Percentiles rank a stretch among this genome's conserved stretches.
These are phyloP conservation scores for Saussurea involucrata DNA, from an alignment of 129 eudicot species.

Conservation along the genomic window DNA sequence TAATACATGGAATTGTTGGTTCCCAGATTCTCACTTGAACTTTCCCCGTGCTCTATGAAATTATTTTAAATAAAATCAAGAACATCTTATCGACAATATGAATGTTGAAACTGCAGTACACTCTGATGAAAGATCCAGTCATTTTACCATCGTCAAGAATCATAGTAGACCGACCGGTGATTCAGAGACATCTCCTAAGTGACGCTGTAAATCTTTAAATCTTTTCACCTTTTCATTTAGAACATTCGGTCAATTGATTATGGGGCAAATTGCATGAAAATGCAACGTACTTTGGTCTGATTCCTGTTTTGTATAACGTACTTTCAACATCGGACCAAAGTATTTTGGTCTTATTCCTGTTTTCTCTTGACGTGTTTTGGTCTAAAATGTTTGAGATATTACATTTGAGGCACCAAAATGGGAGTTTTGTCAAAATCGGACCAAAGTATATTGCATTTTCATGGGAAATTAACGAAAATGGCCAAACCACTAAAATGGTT, in stretches of 20 bases:
- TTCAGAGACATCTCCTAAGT: slow-evolving; percentile 94
- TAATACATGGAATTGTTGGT: background rate
- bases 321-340: background rate
- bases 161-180: slow-evolving; percentile 83
- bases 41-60: background rate
- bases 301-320: background rate
- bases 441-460: too few relatives aligned
- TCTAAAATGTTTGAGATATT: too few relatives aligned
- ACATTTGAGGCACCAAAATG: too few relatives aligned
- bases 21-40: too few relatives aligned
- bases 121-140: slow-evolving; percentile 92
- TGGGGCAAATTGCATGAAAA: background rate
- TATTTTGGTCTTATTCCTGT: background rate
- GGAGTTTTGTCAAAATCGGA: too few relatives aligned
- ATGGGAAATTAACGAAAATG: too few relatives aligned
- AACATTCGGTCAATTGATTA: background rate
- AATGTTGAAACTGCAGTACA: slow-evolving; percentile 57
- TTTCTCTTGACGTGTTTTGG: background rate
- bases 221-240: background rate
- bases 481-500: too few relatives aligned
- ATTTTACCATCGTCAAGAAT: slow-evolving; percentile 88
- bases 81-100: background rate
- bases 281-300: background rate
- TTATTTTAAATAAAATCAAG: background rate
- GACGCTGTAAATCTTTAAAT: slow-evolving; percentile 45